These are phyloP conservation scores for Zymoseptoria passerinii DNA, from an alignment of 2,329 filamentous ascomycete genomes.

Conservation along the genomic window DNA sequence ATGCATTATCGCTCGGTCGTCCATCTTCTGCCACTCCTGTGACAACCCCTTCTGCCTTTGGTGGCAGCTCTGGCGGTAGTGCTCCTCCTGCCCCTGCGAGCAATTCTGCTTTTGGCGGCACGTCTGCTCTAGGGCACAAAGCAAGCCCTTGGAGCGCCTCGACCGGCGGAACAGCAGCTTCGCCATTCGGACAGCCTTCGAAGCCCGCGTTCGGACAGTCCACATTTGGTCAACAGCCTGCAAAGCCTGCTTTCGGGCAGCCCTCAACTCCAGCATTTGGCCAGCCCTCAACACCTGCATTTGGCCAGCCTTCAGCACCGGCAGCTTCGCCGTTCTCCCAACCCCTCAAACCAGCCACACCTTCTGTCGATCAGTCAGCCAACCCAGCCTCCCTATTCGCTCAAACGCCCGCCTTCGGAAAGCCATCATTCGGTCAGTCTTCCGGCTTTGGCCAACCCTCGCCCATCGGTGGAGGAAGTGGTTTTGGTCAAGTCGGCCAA, in stretches of 20 bases:
- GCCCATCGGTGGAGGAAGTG: conserved; percentile 5
- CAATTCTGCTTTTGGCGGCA: conserved; percentile 7
- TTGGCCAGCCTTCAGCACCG: conserved; percentile 9
- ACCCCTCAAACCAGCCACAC: conserved; percentile 1
- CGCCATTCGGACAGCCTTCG: conserved; percentile 9
- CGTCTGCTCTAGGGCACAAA: conserved; percentile 29
- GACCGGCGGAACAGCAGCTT: background rate
- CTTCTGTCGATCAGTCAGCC: conserved; percentile 8
- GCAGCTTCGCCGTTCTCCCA: background rate
- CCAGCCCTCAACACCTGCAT: conserved; percentile 15
- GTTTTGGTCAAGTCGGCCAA: conserved; percentile 19
- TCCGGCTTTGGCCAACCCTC: conserved; percentile 18
- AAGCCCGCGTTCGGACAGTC: conserved; percentile 23
- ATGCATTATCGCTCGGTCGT: background rate
- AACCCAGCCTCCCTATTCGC: conserved; percentile 8
- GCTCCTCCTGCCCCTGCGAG: background rate
- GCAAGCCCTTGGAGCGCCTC: background rate
- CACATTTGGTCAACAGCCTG: conserved; percentile 22
- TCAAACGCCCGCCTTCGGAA: conserved; percentile 1
- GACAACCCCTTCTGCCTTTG: background rate
- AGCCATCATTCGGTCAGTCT: conserved; percentile 18
- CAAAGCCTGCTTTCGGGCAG: conserved; percentile 17
- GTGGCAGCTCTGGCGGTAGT: background rate
- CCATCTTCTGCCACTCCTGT: background rate
- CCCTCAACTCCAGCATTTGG: conserved; percentile 7